Conservation (phyloP, 306 rosid species). For the Alnus glutinosa region DNA sequence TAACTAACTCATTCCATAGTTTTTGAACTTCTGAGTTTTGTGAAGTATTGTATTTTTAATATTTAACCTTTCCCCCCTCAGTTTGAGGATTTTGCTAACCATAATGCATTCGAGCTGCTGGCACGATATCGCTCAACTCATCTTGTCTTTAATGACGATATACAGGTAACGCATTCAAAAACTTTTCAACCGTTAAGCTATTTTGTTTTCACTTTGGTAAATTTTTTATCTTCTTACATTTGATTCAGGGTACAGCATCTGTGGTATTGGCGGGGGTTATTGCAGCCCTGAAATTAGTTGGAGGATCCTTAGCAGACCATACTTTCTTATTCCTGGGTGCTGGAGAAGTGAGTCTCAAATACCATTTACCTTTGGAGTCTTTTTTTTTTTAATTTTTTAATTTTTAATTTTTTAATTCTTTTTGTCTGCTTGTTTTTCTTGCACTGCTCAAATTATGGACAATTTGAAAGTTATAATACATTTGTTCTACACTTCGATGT, state of each 20-base stretch:
- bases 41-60: constrained; percentile 21
- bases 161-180: constrained; percentile 56
- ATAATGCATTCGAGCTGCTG: constrained; percentile 91
- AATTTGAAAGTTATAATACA: neutral
- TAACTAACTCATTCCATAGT: constrained; percentile 8
- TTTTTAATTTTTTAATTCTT: neutral
- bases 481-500: neutral
- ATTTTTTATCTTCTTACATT: constrained; percentile 25
- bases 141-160: constrained; percentile 95
- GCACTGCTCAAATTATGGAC: neutral
- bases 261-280: constrained; percentile 92
- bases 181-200: constrained; percentile 2
- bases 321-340: constrained; percentile 96
- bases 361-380: neutral
- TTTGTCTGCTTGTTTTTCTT: neutral
- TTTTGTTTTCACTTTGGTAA: constrained; percentile 26
- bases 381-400: neutral
- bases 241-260: constrained; percentile 90
- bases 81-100: constrained; percentile 97
- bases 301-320: constrained; percentile 85
- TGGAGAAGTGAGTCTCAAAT: constrained; percentile 71
- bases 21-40: constrained; percentile 5
- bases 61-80: constrained; percentile 33
- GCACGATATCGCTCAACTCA: constrained; percentile 71
- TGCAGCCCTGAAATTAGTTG: constrained; percentile 77